Conservation (phyloP, 306 rosid genomes). For the Gastrolobium bilobum region DNA sequence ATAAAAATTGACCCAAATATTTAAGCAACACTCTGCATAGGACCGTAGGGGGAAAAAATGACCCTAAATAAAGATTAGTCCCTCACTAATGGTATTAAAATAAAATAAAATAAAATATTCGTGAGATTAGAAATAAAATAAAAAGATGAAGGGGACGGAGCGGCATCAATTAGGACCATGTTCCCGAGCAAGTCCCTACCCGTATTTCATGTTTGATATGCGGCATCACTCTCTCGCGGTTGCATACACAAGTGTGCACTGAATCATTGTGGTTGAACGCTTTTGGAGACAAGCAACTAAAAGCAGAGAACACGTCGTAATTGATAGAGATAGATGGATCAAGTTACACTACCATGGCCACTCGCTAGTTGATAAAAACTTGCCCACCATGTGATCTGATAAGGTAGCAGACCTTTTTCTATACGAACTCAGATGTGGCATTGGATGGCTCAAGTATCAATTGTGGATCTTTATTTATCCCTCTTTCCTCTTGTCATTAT, state of each 20-base stretch:
- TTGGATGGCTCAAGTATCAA: not conserved
- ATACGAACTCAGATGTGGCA: not conserved
- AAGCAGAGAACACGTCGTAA: not conserved
- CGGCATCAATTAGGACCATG: no score
- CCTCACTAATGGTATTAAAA: no score
- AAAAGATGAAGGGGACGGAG: no score
- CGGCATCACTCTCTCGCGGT: constrained; percentile 16
- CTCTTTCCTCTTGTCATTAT: not conserved
- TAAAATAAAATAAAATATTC: no score
- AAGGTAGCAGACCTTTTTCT: not conserved
- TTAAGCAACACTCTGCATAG: no score
- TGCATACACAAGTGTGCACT: not conserved
- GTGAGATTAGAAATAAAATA: no score
- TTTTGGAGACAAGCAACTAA: not conserved
- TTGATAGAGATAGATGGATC: not conserved
- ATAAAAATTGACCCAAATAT: no score
- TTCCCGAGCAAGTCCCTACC: no score
- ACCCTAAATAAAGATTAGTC: no score
- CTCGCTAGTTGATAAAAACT: not conserved
- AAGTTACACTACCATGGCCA: not conserved
- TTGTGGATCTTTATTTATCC: not conserved
- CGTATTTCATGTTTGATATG: no score
- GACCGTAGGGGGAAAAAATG: no score
- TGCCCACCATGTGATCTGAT: not conserved
- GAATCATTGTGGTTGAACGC: not conserved